These are phyloP conservation scores for Cladosporium sp. DNA, from an alignment of 2,329 filamentous ascomycete genomes.

Conservation along the genomic window DNA sequence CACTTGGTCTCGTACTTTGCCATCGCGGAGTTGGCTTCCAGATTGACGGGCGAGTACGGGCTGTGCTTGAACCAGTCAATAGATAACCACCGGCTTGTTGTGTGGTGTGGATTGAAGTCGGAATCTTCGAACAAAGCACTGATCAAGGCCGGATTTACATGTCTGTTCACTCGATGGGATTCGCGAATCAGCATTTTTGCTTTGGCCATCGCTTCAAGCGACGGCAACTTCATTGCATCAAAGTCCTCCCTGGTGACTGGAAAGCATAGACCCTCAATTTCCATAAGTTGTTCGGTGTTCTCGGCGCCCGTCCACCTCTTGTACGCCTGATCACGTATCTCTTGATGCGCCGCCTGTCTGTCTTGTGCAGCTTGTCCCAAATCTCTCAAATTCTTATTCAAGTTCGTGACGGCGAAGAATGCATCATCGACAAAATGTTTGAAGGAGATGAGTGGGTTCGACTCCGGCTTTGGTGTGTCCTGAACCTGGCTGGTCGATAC, in stretches of 20 bases:
- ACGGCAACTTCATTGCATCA: neutral
- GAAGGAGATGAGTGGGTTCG: slow-evolving; percentile 57
- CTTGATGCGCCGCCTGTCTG: neutral
- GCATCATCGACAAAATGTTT: slow-evolving; percentile 62
- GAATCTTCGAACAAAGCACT: slow-evolving; percentile 26
- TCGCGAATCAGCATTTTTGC: slow-evolving; percentile 28
- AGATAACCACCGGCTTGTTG: too few species aligned
- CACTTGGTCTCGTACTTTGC: slow-evolving; percentile 44
- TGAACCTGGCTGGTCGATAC: neutral
- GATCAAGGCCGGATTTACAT: slow-evolving; percentile 29
- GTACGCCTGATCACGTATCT: neutral
- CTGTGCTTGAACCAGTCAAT: slow-evolving; percentile 37
- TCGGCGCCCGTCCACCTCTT: slow-evolving; percentile 20
- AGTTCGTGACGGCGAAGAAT: slow-evolving; percentile 44
- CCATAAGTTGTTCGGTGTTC: neutral
- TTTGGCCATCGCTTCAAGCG: slow-evolving; percentile 24
- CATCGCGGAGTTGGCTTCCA: slow-evolving; percentile 49
- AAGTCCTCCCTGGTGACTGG: neutral
- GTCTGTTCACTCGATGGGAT: slow-evolving; percentile 28
- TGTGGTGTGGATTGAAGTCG: too few species aligned
- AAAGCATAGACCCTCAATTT: neutral
- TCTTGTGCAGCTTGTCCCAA: neutral
- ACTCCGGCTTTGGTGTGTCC: neutral
- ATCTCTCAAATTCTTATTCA: neutral
- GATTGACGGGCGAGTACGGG: slow-evolving; percentile 56